Evolutionary conservation across 2,329 filamentous ascomycete species (phyloP), one percentile per base, ranked within the genome.

Genomic region (Alternaria triticina): DNA sequence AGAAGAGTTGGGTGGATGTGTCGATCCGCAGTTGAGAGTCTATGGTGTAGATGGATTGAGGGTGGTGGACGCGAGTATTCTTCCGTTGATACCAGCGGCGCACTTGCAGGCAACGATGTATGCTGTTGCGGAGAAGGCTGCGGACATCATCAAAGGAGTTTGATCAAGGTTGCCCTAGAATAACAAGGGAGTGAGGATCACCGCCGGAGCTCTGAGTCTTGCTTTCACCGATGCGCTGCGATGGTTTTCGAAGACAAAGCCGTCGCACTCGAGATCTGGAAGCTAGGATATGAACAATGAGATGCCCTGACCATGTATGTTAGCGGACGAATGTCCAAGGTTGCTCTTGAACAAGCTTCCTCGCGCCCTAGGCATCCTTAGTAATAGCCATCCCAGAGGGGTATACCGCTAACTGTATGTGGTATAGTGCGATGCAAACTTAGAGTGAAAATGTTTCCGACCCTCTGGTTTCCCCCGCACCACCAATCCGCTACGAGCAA

Each of bases 21-120:
- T 72, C 3, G 60, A 61, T 22, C 17, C 45, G 10, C 27, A 66
- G 7, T 59, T 72, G 46, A 25, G 22, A 27, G 70, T 74, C 4
- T 66, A 74, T 51, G 68, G 72, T 1, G 63, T 70, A 0, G 17
- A 65, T 9, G 49, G 49, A n/a, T 27, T 75, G 60, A 67, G 68
- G 13, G 61, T 76, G 3, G 63, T 75, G 15, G 72, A 76, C 68
- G 72, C 72, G 11, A 66, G 62, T 17, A 66, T 71, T 3, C 40
- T 73, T 20, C 69, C 71, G 12, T 22, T 72, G 49, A 68, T 72
- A 23, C 67, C 66, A 1, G 66, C 61, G 3, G 57, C 66, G 20
- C 70, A 75, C 62, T 25, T 71, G 22, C 69, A 71, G 46, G 66
- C 67, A 9, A 75, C 70, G 5, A 68, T 74, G 57, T 76, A 75